A percentile compares a stretch with the other conserved stretches of the same genome.
These are phyloP conservation scores for Aureobasidium leucospermi DNA, from an alignment of 2,329 filamentous ascomycete genomes.

Conservation along the genomic window DNA sequence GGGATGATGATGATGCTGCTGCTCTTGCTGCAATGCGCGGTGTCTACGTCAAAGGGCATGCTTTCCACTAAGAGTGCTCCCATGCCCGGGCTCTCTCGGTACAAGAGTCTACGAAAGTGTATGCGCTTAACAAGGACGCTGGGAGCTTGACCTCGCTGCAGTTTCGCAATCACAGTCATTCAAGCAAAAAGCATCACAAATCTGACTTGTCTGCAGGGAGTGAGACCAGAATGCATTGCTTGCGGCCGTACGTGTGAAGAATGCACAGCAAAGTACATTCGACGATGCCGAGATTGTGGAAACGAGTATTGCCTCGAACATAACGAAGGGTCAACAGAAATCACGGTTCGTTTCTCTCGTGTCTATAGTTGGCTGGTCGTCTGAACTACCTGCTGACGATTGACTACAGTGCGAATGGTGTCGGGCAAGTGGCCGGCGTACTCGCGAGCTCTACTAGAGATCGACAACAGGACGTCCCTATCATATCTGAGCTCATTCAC, in stretches of 20 bases:
- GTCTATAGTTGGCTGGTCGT: not conserved
- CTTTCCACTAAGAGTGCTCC: conserved; percentile 6
- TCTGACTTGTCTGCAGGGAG: conserved; percentile 33
- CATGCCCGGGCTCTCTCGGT: conserved; percentile 4
- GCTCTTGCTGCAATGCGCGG: not conserved
- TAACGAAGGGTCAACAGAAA: conserved; percentile 71
- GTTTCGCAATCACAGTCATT: conserved; percentile 17
- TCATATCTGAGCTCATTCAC: not conserved
- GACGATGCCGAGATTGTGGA: conserved; percentile 62
- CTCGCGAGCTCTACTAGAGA: conserved; percentile 28
- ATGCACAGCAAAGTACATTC: conserved; percentile 66
- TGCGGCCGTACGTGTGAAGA: conserved; percentile 73
- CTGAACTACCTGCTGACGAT: not conserved
- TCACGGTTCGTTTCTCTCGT: conserved; percentile 32
- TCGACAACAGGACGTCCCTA: not conserved
- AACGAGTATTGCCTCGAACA: conserved; percentile 79
- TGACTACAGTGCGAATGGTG: conserved; percentile 31
- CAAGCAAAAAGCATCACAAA: not conserved
- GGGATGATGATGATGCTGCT: conserved; percentile 35
- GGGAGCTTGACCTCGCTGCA: not conserved
- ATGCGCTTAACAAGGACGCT: not conserved
- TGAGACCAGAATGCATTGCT: conserved; percentile 73
- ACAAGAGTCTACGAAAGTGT: not conserved
- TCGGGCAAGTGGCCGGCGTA: conserved; percentile 29
- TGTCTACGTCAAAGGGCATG: not conserved